A percentile compares a stretch with the other conserved stretches of the same genome.
Evolutionary conservation across 2,329 filamentous ascomycete species (phyloP).

Genomic region (Herpotrichia juniperi): DNA sequence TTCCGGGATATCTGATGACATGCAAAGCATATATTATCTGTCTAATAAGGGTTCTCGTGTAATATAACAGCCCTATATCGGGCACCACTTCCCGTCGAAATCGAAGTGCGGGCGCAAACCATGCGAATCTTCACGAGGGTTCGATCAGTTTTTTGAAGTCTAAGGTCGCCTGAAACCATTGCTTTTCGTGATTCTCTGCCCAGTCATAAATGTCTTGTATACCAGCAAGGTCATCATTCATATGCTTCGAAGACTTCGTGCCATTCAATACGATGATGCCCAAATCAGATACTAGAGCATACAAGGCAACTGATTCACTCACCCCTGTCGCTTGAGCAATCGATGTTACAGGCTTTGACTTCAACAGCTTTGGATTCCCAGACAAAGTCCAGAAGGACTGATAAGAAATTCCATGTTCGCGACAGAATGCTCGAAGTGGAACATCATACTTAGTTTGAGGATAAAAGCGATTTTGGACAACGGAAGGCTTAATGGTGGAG

Average conservation of each 20-base stretch:
- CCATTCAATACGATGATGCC: conserved; percentile 62
- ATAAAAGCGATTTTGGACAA: conserved; percentile 81
- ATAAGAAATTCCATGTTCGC: conserved; percentile 59
- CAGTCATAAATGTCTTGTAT: conserved; percentile 50
- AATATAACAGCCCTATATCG: no score
- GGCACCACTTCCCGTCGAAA: no score
- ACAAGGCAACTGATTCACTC: conserved; percentile 57
- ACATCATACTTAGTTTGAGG: conserved; percentile 64
- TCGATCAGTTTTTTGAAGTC: not conserved
- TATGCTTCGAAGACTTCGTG: conserved; percentile 58
- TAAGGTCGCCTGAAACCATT: conserved; percentile 51
- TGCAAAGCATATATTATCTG: no score
- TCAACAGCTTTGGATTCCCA: conserved; percentile 60
- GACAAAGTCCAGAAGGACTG: conserved; percentile 68
- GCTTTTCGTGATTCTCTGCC: conserved; percentile 51
- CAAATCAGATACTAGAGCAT: conserved; percentile 61
- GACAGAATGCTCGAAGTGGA: conserved; percentile 63
- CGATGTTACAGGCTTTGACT: conserved; percentile 53
- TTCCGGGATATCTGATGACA: no score
- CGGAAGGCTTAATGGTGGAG: conserved; percentile 59
- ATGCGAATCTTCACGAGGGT: not conserved
- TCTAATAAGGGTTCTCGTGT: no score
- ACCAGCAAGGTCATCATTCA: conserved; percentile 59
- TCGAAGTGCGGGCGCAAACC: no score
- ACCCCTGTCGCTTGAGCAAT: conserved; percentile 56